phyloP scores from a whole-genome alignment of 2,329 filamentous ascomycete species.

The Alternaria sp. region DNA sequence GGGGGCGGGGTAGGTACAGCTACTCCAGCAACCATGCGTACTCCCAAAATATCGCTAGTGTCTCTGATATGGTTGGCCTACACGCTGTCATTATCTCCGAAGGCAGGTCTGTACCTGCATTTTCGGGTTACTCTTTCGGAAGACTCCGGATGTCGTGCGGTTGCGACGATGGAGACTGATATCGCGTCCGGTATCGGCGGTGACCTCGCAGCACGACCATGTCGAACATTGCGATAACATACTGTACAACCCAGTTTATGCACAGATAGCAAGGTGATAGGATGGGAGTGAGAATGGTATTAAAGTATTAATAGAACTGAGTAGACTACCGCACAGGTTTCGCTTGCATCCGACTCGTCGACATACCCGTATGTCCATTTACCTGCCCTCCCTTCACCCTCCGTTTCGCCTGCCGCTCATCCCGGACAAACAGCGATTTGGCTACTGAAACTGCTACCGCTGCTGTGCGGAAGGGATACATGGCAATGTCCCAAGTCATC shows the following conservation, averaged over 20 bases:
- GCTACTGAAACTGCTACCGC: slow-evolving; percentile 16
- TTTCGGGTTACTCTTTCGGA: slow-evolving; percentile 24
- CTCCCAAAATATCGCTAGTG: too few species aligned
- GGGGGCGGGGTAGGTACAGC: slow-evolving; percentile 4
- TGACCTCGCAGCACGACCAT: background rate
- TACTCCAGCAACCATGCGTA: too few species aligned
- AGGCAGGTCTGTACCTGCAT: background rate
- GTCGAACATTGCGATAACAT: background rate
- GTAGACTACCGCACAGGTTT: slow-evolving; percentile 28
- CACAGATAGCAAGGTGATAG: background rate
- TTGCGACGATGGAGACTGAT: too few species aligned
- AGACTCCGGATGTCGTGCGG: slow-evolving; percentile 2
- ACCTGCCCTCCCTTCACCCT: slow-evolving; percentile 26
- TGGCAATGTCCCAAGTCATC: slow-evolving; percentile 33
- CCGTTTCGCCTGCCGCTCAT: slow-evolving; percentile 32
- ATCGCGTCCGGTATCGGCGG: background rate
- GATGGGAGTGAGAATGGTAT: background rate
- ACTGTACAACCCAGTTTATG: background rate
- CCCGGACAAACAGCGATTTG: slow-evolving; percentile 30
- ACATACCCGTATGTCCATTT: slow-evolving; percentile 31
- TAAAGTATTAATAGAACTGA: background rate
- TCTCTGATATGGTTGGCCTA: background rate
- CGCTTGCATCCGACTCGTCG: slow-evolving; percentile 39
- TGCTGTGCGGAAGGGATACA: slow-evolving; percentile 39
- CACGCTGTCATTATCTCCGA: background rate